Base-by-base conservation (phyloP, 2,329 filamentous ascomycete genomes). In the Dactylonectria estremocensis region DNA sequence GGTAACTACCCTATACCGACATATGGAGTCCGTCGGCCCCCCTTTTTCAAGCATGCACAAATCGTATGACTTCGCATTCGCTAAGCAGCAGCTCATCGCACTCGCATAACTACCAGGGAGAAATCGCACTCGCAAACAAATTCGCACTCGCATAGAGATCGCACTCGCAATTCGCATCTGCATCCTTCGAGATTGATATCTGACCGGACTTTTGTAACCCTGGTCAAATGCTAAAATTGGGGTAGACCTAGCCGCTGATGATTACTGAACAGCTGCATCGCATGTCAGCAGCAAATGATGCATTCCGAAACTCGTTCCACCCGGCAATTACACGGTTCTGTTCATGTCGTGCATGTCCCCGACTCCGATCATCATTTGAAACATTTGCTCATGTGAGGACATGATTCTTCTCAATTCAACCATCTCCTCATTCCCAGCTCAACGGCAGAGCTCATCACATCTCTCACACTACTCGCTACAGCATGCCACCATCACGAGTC, bases 91-190 rank as follows among this genome's bases (percentile, higher is more conserved):
- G n/a, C 24, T 14, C 48, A 31, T n/a, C 48, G 16, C 48, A 52
- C 24, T 52, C 48, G 48, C 48, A 45, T 52, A 50, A 49, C 24
- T 5, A 28, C 4, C 7, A 28, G 24, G 24, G 4, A 28, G 3
- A 8, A 10, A 50, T 31, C 24, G 48, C 48, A 50, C 8, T 31
- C 24, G 24, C 48, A 50, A 13, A 14, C 3, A 8, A 50, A 13
- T 31, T 52, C 48, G 48, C 48, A 52, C 48, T 33, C 48, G 48
- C 48, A 52, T 13, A 28, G 8, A 50, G 22, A 52, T 52, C 48
- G 48, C 48, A 33, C 31, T 31, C 48, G 48, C 48, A 52, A 52
- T 24, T 52, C 24, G 48, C 48, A 52, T 31, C 16, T 5, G 22
- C 46, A n/a, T 52, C 24, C 8, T n/a, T 33, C 14, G 24, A 28